These are phyloP conservation scores for Quercus glauca DNA, from an alignment of 306 rosid genomes.

Conservation along the genomic window DNA sequence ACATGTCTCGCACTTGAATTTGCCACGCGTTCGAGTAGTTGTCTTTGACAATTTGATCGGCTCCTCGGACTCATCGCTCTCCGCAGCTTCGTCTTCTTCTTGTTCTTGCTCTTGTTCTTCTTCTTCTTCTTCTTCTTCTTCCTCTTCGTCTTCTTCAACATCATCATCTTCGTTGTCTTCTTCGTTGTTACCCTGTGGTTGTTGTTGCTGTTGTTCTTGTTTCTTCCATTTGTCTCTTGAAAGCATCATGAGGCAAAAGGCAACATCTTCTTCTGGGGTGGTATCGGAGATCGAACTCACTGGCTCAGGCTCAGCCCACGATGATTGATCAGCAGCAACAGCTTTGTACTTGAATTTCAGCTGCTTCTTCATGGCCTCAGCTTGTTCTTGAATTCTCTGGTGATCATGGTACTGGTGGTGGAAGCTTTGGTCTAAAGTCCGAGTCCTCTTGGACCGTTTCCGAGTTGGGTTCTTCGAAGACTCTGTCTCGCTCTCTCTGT, in stretches of 20 bases:
- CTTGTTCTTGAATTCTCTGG: slow-evolving; percentile 5
- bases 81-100: slow-evolving; percentile 30
- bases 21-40: slow-evolving; percentile 31
- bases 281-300: slow-evolving; percentile 71
- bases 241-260: slow-evolving; percentile 80
- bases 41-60: slow-evolving; percentile 31
- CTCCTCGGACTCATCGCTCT: slow-evolving; percentile 51
- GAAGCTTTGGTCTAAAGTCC: slow-evolving; percentile 27
- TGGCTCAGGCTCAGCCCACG: slow-evolving; percentile 58
- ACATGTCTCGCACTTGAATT: slow-evolving; percentile 91
- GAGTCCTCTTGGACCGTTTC: slow-evolving; percentile 59
- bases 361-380: neutral
- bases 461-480: slow-evolving; percentile 71
- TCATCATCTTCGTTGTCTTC: neutral
- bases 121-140: slow-evolving; percentile 20
- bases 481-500: slow-evolving; percentile 84
- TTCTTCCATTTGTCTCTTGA: slow-evolving; percentile 74
- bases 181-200: neutral
- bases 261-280: slow-evolving; percentile 74
- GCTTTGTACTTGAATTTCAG: slow-evolving; percentile 11
- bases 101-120: slow-evolving; percentile 23
- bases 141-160: slow-evolving; percentile 16
- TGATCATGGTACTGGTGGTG: neutral
- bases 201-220: slow-evolving; percentile 1
- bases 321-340: slow-evolving; percentile 19